Percentiles rank a stretch among this genome's conserved stretches.
Conservation (phyloP, 2,329 filamentous ascomycete genomes). For the Gaeumannomyces sp. region DNA sequence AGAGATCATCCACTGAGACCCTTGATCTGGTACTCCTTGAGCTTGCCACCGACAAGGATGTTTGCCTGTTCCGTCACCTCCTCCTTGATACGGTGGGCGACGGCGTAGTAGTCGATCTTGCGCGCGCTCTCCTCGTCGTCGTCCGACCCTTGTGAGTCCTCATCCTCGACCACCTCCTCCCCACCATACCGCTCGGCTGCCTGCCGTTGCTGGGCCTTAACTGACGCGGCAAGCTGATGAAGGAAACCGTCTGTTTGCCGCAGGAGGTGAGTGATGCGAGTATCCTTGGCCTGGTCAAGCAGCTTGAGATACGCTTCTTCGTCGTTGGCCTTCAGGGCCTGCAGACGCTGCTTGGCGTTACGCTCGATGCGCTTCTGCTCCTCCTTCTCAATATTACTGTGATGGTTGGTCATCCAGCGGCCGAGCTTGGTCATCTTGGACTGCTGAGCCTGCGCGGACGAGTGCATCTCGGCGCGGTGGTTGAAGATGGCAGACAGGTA, state of each 20-base stretch:
- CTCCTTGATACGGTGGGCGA: conserved; percentile 93
- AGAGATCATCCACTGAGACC: conserved; percentile 99
- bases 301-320: conserved; percentile 98
- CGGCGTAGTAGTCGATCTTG: conserved; percentile 98
- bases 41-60: conserved; percentile 82
- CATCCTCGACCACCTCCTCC: conserved; percentile 47
- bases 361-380: conserved; percentile 97
- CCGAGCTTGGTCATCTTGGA: conserved; percentile 79
- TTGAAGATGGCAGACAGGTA: conserved; percentile 82
- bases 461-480: conserved; percentile 72
- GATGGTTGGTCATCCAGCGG: conserved; percentile 80
- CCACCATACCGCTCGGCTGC: conserved; percentile 73
- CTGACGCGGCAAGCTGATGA: conserved; percentile 88
- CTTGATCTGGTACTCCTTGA: conserved; percentile 98
- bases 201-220: conserved; percentile 87
- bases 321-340: conserved; percentile 97
- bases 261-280: conserved; percentile 94
- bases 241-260: conserved; percentile 97
- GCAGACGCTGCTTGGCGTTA: conserved; percentile 98
- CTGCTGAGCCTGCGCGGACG: conserved; percentile 59
- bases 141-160: conserved; percentile 53
- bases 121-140: conserved; percentile 63
- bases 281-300: conserved; percentile 97
- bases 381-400: conserved; percentile 97
- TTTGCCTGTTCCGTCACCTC: conserved; percentile 75